Percentiles rank a stretch among this genome's conserved stretches.
These are phyloP conservation scores for Vicia sativa DNA, from an alignment of 306 rosid genomes.

Conservation along the genomic window DNA sequence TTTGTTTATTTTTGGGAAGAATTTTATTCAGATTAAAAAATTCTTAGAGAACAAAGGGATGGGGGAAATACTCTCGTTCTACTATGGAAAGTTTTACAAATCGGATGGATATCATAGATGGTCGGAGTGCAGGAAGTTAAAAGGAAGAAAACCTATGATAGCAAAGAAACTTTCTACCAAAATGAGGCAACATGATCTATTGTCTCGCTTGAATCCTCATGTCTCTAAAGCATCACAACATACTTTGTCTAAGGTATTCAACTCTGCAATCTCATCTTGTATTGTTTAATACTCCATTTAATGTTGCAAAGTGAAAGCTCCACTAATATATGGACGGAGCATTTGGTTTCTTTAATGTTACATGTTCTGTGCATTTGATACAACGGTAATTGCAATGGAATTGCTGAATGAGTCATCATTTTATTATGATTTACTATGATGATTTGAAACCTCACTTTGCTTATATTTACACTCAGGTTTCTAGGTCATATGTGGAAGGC, in stretches of 20 bases:
- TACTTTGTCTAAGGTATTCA: constrained; percentile 62
- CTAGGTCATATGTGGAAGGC: background rate
- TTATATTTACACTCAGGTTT: background rate
- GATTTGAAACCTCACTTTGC: background rate
- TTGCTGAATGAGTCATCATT: background rate
- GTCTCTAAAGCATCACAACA: constrained; percentile 55
- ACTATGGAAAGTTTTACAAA: constrained; percentile 75
- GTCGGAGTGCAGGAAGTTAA: constrained; percentile 58
- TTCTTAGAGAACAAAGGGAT: constrained; percentile 42
- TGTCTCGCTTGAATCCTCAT: constrained; percentile 63
- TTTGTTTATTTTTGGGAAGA: background rate
- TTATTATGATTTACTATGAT: background rate
- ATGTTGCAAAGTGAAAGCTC: too few species aligned
- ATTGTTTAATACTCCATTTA: too few species aligned
- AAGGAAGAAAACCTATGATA: constrained; percentile 56
- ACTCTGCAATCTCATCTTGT: constrained; percentile 5
- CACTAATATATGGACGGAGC: too few species aligned
- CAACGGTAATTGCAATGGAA: background rate
- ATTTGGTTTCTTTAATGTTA: background rate
- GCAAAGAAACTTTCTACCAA: constrained; percentile 32
- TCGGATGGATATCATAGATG: constrained; percentile 63
- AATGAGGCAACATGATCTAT: constrained; percentile 66
- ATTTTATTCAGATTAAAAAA: background rate
- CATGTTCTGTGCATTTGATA: background rate
- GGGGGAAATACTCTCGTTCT: constrained; percentile 72